phyloP scores from a whole-genome alignment of 495 filamentous ascomycete genomes.

The Aeminium ludgeri region DNA sequence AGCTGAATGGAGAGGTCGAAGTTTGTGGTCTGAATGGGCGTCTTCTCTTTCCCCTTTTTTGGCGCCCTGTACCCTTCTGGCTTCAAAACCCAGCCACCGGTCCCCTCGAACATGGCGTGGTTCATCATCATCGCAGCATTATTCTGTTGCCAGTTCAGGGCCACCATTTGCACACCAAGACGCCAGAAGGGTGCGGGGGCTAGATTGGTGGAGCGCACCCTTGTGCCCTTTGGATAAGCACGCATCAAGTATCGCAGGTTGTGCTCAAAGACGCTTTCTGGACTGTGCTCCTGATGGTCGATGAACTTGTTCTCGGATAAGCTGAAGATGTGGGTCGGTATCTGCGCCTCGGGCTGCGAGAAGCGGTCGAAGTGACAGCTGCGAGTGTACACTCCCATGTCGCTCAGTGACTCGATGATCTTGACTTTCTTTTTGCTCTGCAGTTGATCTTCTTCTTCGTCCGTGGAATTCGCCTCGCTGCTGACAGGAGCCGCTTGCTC shows the following conservation, averaged over 20 bases:
- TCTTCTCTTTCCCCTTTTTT: constrained; percentile 7
- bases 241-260: constrained; percentile 77
- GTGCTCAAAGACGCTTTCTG: constrained; percentile 53
- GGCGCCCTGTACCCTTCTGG: constrained; percentile 46
- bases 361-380: constrained; percentile 63
- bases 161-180: constrained; percentile 79
- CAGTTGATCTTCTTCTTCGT: constrained; percentile 5
- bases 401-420: constrained; percentile 55
- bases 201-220: constrained; percentile 69
- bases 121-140: constrained; percentile 95
- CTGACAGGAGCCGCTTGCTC: neutral
- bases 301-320: constrained; percentile 65
- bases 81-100: constrained; percentile 71
- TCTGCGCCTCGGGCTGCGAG: constrained; percentile 44
- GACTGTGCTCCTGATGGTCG: constrained; percentile 46
- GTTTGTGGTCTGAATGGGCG: constrained; percentile 25
- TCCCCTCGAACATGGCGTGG: constrained; percentile 74
- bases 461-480: neutral
- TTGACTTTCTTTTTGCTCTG: constrained; percentile 41
- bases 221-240: constrained; percentile 67
- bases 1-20: constrained; percentile 39
- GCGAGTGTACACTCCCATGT: constrained; percentile 66
- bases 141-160: constrained; percentile 84
- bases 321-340: constrained; percentile 75
- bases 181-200: constrained; percentile 76